These are phyloP conservation scores for Cystobasidium tubakii DNA, from an alignment of 768 basidiomycete species.

Conservation along the genomic window DNA sequence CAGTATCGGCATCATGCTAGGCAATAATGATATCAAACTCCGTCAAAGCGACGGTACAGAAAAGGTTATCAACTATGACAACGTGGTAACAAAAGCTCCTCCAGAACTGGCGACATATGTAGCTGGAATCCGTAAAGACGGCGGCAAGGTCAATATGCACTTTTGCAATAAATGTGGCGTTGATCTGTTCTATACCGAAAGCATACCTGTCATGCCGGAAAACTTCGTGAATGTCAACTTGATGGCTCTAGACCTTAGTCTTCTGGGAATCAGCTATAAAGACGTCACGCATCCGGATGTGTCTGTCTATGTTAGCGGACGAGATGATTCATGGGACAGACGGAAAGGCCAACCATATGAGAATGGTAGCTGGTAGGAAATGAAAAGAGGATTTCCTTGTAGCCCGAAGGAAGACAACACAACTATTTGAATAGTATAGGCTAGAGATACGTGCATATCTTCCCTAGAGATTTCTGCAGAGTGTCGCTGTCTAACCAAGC, in stretches of 20 bases:
- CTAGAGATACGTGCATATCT: too few species aligned
- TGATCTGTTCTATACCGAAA: conserved; percentile 11
- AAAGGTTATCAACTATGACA: background rate
- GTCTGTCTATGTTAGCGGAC: background rate
- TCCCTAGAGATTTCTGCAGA: too few species aligned
- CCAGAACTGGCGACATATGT: background rate
- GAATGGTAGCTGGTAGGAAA: background rate
- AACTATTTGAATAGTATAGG: too few species aligned
- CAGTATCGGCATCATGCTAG: conserved; percentile 4
- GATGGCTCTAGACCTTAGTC: background rate
- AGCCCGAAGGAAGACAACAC: too few species aligned
- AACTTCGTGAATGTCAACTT: background rate
- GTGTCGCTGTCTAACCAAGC: too few species aligned
- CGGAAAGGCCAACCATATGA: background rate
- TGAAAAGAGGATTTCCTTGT: background rate
- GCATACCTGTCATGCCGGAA: background rate
- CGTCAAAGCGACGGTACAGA: background rate
- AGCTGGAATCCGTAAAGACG: background rate
- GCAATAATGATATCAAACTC: conserved; percentile 1
- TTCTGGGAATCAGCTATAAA: background rate
- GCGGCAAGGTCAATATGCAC: conserved; percentile 4
- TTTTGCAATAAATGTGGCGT: background rate
- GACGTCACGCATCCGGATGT: background rate
- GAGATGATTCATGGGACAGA: background rate
- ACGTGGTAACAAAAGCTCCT: background rate